These are phyloP conservation scores for Alloteropsis semialata DNA, from an alignment of 176 grass and related monocot species.

Conservation along the genomic window DNA sequence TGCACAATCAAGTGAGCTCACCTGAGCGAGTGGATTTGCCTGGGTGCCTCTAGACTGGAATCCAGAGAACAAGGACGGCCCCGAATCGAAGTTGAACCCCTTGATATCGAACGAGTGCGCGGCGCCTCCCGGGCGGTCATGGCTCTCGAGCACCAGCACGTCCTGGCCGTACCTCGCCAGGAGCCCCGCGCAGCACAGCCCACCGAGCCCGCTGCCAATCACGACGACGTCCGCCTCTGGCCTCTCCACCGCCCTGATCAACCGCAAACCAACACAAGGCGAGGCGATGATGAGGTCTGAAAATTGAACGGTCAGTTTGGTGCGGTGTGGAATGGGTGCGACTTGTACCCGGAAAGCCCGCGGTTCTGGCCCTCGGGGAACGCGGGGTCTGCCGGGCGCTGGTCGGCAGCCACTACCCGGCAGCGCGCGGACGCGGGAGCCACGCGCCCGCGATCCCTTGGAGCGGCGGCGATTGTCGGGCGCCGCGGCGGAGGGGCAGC, in stretches of 20 bases:
- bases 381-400: slow-evolving; percentile 31
- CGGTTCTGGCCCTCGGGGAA: slow-evolving; percentile 32
- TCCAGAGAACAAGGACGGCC: slow-evolving; percentile 88
- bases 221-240: slow-evolving; percentile 83
- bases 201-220: slow-evolving; percentile 84
- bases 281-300: background rate
- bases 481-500: background rate
- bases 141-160: slow-evolving; percentile 89
- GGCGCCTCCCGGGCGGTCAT: slow-evolving; percentile 80
- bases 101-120: slow-evolving; percentile 97
- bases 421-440: background rate
- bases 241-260: slow-evolving; percentile 46
- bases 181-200: slow-evolving; percentile 82
- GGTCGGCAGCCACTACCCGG: slow-evolving; percentile 33
- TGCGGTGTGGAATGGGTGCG: background rate
- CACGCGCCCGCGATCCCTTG: background rate
- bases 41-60: slow-evolving; percentile 88
- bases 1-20: slow-evolving; percentile 39
- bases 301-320: background rate
- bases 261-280: background rate
- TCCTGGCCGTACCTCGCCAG: slow-evolving; percentile 85
- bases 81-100: slow-evolving; percentile 92
- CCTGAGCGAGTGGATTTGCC: slow-evolving; percentile 93
- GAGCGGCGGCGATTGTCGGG: background rate
- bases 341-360: slow-evolving; percentile 17